Conservation (phyloP, 2,329 filamentous ascomycete species). For the Aspergillus sp. region DNA sequence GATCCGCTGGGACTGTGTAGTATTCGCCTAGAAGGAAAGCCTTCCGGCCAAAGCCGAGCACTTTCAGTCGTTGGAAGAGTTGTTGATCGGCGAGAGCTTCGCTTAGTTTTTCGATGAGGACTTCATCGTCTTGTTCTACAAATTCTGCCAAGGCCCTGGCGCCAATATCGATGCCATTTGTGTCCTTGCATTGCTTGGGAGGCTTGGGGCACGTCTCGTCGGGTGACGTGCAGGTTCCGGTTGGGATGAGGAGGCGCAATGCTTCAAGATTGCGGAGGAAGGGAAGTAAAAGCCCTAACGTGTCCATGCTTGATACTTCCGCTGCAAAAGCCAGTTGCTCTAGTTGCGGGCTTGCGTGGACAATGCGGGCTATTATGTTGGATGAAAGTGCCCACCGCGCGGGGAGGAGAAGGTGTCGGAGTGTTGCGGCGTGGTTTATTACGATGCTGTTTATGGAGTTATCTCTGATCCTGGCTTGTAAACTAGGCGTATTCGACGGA, state of each 20-base stretch:
- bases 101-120: slow-evolving; percentile 32
- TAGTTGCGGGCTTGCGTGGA: slow-evolving; percentile 56
- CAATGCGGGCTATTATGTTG: slow-evolving; percentile 50
- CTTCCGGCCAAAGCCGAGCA: slow-evolving; percentile 42
- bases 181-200: neutral
- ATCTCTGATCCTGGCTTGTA: slow-evolving; percentile 37
- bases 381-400: slow-evolving; percentile 56
- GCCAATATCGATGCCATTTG: neutral
- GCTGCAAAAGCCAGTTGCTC: slow-evolving; percentile 59
- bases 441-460: slow-evolving; percentile 54
- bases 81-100: slow-evolving; percentile 33
- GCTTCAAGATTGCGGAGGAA: slow-evolving; percentile 42
- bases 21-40: slow-evolving; percentile 38
- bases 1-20: slow-evolving; percentile 30
- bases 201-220: neutral
- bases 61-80: slow-evolving; percentile 31
- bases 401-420: slow-evolving; percentile 58
- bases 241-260: slow-evolving; percentile 42
- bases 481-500: slow-evolving; percentile 23
- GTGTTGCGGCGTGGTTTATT: slow-evolving; percentile 49
- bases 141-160: slow-evolving; percentile 33
- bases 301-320: slow-evolving; percentile 40
- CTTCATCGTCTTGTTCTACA: slow-evolving; percentile 38
- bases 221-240: slow-evolving; percentile 14
- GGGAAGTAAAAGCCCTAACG: slow-evolving; percentile 39